A percentile compares a stretch with the other conserved stretches of the same genome.
phyloP scores from a whole-genome alignment of 768 basidiomycete species.

The Suillus decipiens region DNA sequence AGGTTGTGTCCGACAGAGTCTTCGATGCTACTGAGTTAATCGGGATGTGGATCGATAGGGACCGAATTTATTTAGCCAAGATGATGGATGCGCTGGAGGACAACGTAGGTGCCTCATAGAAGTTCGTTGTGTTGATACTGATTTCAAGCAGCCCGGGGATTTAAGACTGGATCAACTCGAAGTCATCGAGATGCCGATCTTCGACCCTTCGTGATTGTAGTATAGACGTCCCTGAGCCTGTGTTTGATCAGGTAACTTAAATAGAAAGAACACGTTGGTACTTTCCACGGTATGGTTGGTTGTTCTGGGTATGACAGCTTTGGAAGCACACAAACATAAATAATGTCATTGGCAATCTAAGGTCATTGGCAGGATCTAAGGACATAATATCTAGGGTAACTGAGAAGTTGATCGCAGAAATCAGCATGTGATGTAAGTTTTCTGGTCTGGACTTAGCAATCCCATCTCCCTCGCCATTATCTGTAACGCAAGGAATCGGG shows the following conservation, averaged over 20 bases:
- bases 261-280: background rate
- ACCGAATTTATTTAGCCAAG: background rate
- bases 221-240: background rate
- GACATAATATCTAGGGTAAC: background rate
- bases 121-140: background rate
- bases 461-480: background rate
- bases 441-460: background rate
- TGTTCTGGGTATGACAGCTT: background rate
- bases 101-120: background rate
- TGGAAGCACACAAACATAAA: background rate
- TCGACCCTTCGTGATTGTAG: background rate
- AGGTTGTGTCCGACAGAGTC: conserved; percentile 1
- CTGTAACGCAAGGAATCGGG: background rate
- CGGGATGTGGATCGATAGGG: background rate
- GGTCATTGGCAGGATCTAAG: background rate
- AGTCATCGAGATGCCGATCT: background rate
- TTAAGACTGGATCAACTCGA: background rate
- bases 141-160: background rate
- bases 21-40: background rate
- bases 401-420: background rate
- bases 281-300: background rate
- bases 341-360: background rate
- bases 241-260: background rate
- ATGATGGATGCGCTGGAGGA: background rate
- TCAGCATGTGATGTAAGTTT: background rate